Evolutionary conservation across 2,329 filamentous ascomycete genomes (phyloP), one percentile per base, ranked within the genome.

Genomic region (Curvularia spicifera): DNA sequence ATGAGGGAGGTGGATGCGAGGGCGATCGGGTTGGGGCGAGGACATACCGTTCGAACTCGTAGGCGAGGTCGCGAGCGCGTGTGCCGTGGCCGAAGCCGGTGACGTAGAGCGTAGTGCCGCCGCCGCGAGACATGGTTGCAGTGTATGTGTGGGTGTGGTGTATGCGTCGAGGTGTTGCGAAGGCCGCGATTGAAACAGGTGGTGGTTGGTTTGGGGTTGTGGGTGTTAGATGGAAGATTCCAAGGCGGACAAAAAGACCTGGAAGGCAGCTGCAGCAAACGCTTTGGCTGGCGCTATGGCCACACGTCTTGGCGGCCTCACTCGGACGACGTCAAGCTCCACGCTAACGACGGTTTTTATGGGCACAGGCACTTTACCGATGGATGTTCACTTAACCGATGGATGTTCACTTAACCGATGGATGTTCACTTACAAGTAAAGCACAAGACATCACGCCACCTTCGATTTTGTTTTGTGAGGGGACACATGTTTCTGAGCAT

Each of bases 1-100:
- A 57, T 15, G 66, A 64, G 58, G 63, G 72, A 65, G 62, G 67
- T 70, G 59, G 70, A 72, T 46, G 66, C 63, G 61, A 63, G 59
- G 69, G 67, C 71, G 73, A 68, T 73, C 61, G 69, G 33, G 72
- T 35, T 53, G 59, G 59, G 61, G 71, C 71, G 74, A 76, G 71
- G 85, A 96, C 93, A 88, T 97, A 97, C 92, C 94, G 93, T 93
- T 98, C 94, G 91, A 98, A 98, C 86, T 98, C 94, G 91, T 96
- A 97, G 84, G 94, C 93, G 80, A 98, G 91, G 85, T 99, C 93
- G 88, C 95, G 92, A 80, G 95, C 93, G 85, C 95, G 92, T 80
- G 94, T 97, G 80, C 94, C 93, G 82, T 97, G 93, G 87, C 94
- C 96, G 82, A 99, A 99, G 86, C 95, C 95, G 77, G 93, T 97